Conservation (phyloP, 352 stramenopile genomes). For the Pythium aquatile region DNA sequence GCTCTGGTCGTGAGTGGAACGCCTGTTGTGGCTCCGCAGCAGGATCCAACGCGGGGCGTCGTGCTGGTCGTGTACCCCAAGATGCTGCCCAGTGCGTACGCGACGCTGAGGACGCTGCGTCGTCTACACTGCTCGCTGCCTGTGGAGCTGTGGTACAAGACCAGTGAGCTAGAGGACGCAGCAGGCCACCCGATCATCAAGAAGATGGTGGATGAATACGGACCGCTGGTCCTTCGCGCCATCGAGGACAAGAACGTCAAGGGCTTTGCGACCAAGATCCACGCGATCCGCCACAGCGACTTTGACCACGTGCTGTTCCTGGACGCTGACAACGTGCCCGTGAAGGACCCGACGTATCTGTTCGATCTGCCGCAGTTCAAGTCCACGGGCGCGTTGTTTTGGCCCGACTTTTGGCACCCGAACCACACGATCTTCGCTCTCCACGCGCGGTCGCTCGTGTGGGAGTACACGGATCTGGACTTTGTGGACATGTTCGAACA, state of each 20-base stretch:
- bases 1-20: neutral
- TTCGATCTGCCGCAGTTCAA: constrained; percentile 51
- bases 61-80: constrained; percentile 74
- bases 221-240: constrained; percentile 40
- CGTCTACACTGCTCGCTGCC: constrained; percentile 49
- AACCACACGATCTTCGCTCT: constrained; percentile 73
- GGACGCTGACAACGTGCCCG: constrained; percentile 66
- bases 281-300: constrained; percentile 58
- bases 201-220: constrained; percentile 36
- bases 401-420: constrained; percentile 79
- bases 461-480: constrained; percentile 58
- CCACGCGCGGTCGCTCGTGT: constrained; percentile 53
- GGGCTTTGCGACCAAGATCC: constrained; percentile 67
- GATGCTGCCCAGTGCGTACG: constrained; percentile 66
- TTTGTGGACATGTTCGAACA: constrained; percentile 81
- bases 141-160: constrained; percentile 67
- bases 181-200: constrained; percentile 22
- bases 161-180: constrained; percentile 16
- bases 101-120: constrained; percentile 50
- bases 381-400: constrained; percentile 56
- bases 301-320: constrained; percentile 78
- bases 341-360: constrained; percentile 62
- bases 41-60: constrained; percentile 40
- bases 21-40: neutral
- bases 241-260: constrained; percentile 46